Conservation (phyloP, 805 yeast species). For the Suhomyces sp. region DNA sequence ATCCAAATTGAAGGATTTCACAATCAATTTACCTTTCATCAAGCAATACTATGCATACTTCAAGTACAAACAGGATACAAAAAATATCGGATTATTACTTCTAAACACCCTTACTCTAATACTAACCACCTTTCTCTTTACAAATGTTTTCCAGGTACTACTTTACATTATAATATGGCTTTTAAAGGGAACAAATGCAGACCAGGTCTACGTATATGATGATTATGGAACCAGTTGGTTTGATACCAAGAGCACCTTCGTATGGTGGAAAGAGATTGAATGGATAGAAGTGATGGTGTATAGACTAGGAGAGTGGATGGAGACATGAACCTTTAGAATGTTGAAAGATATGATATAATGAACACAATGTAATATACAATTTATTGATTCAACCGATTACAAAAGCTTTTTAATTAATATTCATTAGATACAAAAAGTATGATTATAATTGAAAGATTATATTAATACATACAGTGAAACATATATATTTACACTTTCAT, state of each 20-base stretch:
- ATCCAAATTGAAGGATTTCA: slow-evolving; percentile 11
- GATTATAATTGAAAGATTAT: slow-evolving; percentile 8
- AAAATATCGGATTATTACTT: slow-evolving; percentile 16
- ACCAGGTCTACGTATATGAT: slow-evolving; percentile 11
- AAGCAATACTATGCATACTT: slow-evolving; percentile 27
- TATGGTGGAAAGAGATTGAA: slow-evolving; percentile 33
- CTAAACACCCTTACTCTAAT: slow-evolving; percentile 23
- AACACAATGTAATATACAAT: too few species aligned
- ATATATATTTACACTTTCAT: slow-evolving; percentile 1
- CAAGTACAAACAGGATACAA: slow-evolving; percentile 24
- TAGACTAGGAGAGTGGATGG: slow-evolving; percentile 4
- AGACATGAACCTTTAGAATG: background rate
- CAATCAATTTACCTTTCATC: slow-evolving; percentile 28
- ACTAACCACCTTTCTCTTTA: slow-evolving; percentile 18
- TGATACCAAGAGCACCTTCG: slow-evolving; percentile 12
- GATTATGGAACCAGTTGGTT: slow-evolving; percentile 13
- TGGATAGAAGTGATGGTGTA: slow-evolving; percentile 31
- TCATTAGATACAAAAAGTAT: slow-evolving; percentile 1
- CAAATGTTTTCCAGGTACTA: slow-evolving; percentile 17
- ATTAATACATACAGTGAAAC: slow-evolving; percentile 6
- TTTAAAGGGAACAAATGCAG: slow-evolving; percentile 4
- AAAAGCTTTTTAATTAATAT: slow-evolving; percentile 3
- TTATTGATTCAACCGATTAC: background rate
- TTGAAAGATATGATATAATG: too few species aligned
- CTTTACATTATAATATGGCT: slow-evolving; percentile 13